Base-by-base conservation (phyloP, 192 early-diverging fungal genomes). In the Radiomyces spectabilis region DNA sequence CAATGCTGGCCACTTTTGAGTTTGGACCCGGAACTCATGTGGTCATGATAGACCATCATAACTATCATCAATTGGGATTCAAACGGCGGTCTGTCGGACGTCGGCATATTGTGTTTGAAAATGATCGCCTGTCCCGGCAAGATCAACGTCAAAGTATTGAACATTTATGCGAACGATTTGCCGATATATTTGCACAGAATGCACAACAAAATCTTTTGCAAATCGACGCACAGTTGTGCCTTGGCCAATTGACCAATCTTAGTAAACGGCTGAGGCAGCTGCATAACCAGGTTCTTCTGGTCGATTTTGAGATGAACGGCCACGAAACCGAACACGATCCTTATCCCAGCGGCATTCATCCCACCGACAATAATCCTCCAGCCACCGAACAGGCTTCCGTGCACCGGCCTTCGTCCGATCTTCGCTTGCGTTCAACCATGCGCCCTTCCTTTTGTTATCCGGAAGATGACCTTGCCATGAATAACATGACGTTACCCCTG, bases 131-230 rank as follows among this genome's bases (percentile, higher is more conserved):
- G 5, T 25, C 29, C 21, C 38, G 38, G 4, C 32, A 57, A 46
- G 43, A 57, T 37, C 55, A 57, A 42, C 45, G 33, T 22, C 32
- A 31, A 15, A 43, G 32, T 19, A 25, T 57, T 4, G 18, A 32
- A 2, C 32, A 57, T 12, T 21, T 57, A 27, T 43, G 55, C 3
- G 15, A 24, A 18, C 42, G 44, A n/a, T 57, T 57, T 19, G 29
- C 55, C 21, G 24, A 29, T 13, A 57, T 57, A 2, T 57, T 57
- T 47, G 43, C 32, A 21, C 43, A 57, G 10, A 57, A 57, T 25
- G 55, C 55, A 12, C 29, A 15, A 32, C 43, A 57, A 24, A 57
- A 57, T 35, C 25, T 57, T 4, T 31, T 21, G 2, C 55, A 44
- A 5, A 46, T 57, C 19, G 55, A 57, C 30, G 18, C n/a, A 15